phyloP scores from a whole-genome alignment of 805 yeast species.

The Saturnispora gosingensis region DNA sequence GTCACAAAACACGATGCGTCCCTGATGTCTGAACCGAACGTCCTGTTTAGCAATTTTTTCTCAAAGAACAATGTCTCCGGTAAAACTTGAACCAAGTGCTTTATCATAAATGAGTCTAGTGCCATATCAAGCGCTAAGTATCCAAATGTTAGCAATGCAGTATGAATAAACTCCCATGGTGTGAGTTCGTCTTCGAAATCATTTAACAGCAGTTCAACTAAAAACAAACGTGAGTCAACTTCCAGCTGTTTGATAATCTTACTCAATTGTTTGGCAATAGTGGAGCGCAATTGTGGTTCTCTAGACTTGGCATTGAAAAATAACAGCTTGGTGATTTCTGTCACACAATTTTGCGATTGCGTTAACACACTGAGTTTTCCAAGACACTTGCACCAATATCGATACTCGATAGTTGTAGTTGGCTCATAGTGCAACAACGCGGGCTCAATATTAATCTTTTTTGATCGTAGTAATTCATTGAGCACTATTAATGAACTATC shows the following conservation, averaged over 20 bases:
- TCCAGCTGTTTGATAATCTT: slow-evolving; percentile 30
- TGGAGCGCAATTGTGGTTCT: slow-evolving; percentile 52
- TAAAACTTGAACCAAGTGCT: slow-evolving; percentile 30
- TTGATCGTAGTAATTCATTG: background rate
- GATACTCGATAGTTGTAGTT: background rate
- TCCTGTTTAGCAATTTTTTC: slow-evolving; percentile 40
- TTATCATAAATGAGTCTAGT: slow-evolving; percentile 11
- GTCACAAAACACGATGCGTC: slow-evolving; percentile 78
- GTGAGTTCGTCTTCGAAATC: background rate
- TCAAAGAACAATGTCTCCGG: slow-evolving; percentile 45
- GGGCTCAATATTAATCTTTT: background rate
- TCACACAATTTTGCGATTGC: background rate
- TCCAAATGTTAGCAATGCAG: slow-evolving; percentile 49
- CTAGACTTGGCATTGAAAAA: slow-evolving; percentile 34
- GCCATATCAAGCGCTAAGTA: slow-evolving; percentile 21
- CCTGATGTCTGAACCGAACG: slow-evolving; percentile 60
- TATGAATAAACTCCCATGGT: slow-evolving; percentile 31
- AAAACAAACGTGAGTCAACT: background rate
- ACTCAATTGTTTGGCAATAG: slow-evolving; percentile 58
- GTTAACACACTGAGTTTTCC: background rate
- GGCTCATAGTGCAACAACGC: background rate
- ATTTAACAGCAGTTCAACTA: background rate
- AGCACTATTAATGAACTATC: background rate
- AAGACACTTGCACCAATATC: background rate
- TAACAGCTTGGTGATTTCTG: slow-evolving; percentile 16